Evolutionary conservation across 306 rosid species (phyloP), one percentile per base, ranked within the genome.

Genomic region (Sicyos baderoa): DNA sequence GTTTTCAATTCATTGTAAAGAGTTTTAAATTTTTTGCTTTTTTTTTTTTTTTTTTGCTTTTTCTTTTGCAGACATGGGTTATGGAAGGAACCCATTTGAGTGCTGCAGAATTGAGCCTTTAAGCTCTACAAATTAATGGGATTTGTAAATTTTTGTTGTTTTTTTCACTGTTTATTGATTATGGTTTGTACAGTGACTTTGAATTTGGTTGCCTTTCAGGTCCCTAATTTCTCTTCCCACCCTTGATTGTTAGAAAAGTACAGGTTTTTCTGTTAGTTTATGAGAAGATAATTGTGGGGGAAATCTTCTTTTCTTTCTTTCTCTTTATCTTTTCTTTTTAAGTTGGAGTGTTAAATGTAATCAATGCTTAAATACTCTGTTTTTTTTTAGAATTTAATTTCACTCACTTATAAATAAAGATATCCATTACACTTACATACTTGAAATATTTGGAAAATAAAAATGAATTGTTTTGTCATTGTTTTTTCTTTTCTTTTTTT

Each of bases 11-110:
- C 44, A 6, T 37, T 37, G 44, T 37, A 7, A 37, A 37, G 44
- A 7, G 44, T 37, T 37, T 29, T 29, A 2, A 29, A 29, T 29
- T 29, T 29, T 29, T 29, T 29, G 2, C 1, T 3, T 25, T 3
- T 29, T 6, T 37, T 37, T 37, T 37, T 37, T 37, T 29, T 6
- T 37, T 37, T 37, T 37, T 37, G 6, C 9, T 37, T 37, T 37
- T 37, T 72, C 61, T 63, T 32, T 21, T 35, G 50, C 59, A 55
- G 50, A 17, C 32, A 54, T 37, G 74, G 66, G 74, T 55, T 37
- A 71, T 54, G 65, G 66, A n/a, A 35, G 65, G 37, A 55, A 55
- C 74, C 74, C 74, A 71, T 40, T 35, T 55, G 54, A 9, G 29
- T 42, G 17, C n/a, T 66, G 54, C 71, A 19, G 42, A 16, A 47